Conservation (phyloP, 129 eudicot species). For the Heracleum sosnowskyi region DNA sequence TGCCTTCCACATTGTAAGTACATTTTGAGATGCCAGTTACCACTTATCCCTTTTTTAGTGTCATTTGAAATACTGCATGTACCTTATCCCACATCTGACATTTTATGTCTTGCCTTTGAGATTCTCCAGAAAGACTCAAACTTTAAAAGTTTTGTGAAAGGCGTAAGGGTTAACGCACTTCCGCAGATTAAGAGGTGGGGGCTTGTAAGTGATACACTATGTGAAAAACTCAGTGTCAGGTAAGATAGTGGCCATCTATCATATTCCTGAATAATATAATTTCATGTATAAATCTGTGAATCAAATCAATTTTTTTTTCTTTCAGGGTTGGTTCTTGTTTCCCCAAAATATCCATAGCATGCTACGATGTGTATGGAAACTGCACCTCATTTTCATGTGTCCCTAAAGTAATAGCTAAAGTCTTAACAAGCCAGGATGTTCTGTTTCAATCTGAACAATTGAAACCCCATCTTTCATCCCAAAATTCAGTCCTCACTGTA, state of each 20-base stretch:
- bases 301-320: no score
- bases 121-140: constrained; percentile 28
- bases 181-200: constrained; percentile 38
- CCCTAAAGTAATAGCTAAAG: constrained; percentile 35
- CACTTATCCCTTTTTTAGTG: background rate
- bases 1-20: constrained; percentile 51
- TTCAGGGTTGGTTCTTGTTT: constrained; percentile 51
- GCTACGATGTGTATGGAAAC: constrained; percentile 44
- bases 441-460: constrained; percentile 4
- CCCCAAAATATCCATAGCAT: constrained; percentile 27
- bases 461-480: constrained; percentile 23
- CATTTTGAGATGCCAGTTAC: background rate
- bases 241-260: constrained; percentile 12
- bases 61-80: background rate
- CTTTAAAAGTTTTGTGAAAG: constrained; percentile 24
- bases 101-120: background rate
- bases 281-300: background rate
- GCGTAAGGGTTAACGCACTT: constrained; percentile 41
- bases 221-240: constrained; percentile 22
- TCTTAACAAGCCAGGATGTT: constrained; percentile 13
- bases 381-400: constrained; percentile 26
- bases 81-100: constrained; percentile 7
- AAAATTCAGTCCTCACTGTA: constrained; percentile 25
- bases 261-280: background rate
- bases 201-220: constrained; percentile 18